Evolutionary conservation across 495 filamentous ascomycete species (phyloP), one percentile per base, ranked within the genome.

Genomic region (Jackrogersella minutella): DNA sequence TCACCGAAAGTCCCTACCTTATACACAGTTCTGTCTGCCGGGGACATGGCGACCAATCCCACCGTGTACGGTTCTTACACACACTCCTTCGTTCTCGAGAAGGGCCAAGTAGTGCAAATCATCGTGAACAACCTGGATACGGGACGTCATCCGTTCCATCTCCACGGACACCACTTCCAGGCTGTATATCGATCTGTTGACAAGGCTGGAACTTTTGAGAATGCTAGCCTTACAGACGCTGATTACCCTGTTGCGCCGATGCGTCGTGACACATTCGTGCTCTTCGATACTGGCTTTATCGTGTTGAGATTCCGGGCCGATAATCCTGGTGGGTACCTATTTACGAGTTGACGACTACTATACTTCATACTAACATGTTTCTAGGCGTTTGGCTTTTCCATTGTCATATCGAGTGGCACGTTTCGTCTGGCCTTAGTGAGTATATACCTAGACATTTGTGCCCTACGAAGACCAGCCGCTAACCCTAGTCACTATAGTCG

Each of bases 101-200:
- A 89, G 47, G 82, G 82, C 43, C 79, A 95, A 21, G 76, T 92
- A 5, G 82, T 96, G 44, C 88, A 97, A 49, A 87, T 97, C 37
- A 78, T 93, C 19, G 71, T 97, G 6, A 95, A 95, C 84, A 97
- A 95, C 72, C 70, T 84, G 17, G 90, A 93, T 65, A 70, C 83
- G 0, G 90, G 90, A 41, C 75, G 85, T 8, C 92, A 97, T 73
- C 93, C 93, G 0, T 95, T 95, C 83, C 91, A 96, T 79, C 80
- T 96, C 1, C 92, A 96, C 82, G 93, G 92, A 11, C 93, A 95
- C 76, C 77, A 84, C 58, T 95, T 93, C 79, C 92, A 95, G 71
- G 79, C 88, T 2, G 58, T 84, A 14, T 75, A 76, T 50, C 80
- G 82, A 30, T 81, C 81, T 4, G 78, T 65, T 0, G 72, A 79